These are phyloP conservation scores for Nematocida parisii DNA, from an alignment of 371 early-diverging fungal species.

Conservation along the genomic window DNA sequence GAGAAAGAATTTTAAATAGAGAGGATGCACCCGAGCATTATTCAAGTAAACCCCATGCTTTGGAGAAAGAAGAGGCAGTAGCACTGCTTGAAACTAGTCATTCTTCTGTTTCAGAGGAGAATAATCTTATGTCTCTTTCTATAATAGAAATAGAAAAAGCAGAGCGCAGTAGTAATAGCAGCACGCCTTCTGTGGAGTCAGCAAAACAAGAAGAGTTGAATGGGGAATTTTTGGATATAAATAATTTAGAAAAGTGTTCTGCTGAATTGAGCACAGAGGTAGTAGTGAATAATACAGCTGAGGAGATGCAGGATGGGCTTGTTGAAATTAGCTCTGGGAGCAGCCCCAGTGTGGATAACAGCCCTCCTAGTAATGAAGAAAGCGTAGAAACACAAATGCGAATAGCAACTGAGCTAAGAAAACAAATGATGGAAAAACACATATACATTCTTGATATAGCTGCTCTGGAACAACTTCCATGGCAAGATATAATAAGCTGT, in stretches of 20 bases:
- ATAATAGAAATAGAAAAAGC: background rate
- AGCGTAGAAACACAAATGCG: background rate
- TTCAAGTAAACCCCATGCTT: background rate
- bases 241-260: too few relatives aligned
- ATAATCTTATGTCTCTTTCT: background rate
- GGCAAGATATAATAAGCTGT: conserved; percentile 19
- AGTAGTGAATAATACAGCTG: too few relatives aligned
- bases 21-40: background rate
- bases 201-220: background rate
- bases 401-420: background rate
- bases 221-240: too few relatives aligned
- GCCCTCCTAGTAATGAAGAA: background rate
- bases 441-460: conserved; percentile 1
- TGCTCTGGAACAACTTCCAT: background rate
- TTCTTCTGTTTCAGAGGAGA: background rate
- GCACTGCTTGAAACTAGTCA: background rate
- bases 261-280: too few relatives aligned
- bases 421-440: conserved; percentile 3
- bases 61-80: background rate
- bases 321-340: background rate
- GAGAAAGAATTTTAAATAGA: conserved; percentile 14
- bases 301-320: too few relatives aligned
- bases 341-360: background rate
- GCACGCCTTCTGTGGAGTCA: background rate
- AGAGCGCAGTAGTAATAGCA: background rate